Percentiles rank a stretch among this genome's conserved stretches.
Conservation (phyloP, 805 yeast genomes). For the Metschnikowia shivogae region DNA sequence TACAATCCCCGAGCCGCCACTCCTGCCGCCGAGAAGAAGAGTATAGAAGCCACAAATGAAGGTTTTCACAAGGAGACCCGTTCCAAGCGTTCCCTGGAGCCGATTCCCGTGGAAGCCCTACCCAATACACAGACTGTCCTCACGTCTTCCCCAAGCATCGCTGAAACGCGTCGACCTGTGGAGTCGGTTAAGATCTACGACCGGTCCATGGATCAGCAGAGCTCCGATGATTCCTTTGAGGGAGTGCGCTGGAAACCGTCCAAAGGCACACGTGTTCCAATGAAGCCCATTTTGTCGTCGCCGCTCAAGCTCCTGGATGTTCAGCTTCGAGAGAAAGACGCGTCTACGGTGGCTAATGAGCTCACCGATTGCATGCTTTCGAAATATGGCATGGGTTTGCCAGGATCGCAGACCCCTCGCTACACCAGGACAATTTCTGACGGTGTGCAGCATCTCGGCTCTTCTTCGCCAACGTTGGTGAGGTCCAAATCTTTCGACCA, state of each 20-base stretch:
- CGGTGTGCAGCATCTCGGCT: slow-evolving; percentile 14
- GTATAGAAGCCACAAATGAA: background rate
- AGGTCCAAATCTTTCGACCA: slow-evolving; percentile 37
- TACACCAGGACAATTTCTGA: slow-evolving; percentile 35
- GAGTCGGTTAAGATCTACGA: slow-evolving; percentile 5
- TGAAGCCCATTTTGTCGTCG: slow-evolving; percentile 34
- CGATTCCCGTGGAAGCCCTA: background rate
- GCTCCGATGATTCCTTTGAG: slow-evolving; percentile 43
- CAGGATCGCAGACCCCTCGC: slow-evolving; percentile 32
- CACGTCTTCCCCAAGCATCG: background rate
- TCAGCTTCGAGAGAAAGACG: slow-evolving; percentile 7
- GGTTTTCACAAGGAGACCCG: background rate
- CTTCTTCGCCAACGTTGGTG: slow-evolving; percentile 29
- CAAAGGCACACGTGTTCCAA: slow-evolving; percentile 11
- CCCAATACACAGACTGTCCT: background rate
- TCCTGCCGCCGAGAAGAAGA: background rate
- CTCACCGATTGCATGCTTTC: slow-evolving; percentile 35
- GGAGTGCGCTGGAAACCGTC: slow-evolving; percentile 30
- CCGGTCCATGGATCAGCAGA: slow-evolving; percentile 24
- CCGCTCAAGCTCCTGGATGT: slow-evolving; percentile 31
- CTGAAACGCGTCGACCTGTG: background rate
- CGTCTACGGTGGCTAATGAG: slow-evolving; percentile 25
- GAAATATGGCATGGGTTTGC: slow-evolving; percentile 41
- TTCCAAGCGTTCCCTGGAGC: background rate
- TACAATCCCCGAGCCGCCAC: slow-evolving; percentile 11